Evolutionary conservation across 2,329 filamentous ascomycete species (phyloP), one percentile per base, ranked within the genome.

Genomic region (Xylariales sp.): DNA sequence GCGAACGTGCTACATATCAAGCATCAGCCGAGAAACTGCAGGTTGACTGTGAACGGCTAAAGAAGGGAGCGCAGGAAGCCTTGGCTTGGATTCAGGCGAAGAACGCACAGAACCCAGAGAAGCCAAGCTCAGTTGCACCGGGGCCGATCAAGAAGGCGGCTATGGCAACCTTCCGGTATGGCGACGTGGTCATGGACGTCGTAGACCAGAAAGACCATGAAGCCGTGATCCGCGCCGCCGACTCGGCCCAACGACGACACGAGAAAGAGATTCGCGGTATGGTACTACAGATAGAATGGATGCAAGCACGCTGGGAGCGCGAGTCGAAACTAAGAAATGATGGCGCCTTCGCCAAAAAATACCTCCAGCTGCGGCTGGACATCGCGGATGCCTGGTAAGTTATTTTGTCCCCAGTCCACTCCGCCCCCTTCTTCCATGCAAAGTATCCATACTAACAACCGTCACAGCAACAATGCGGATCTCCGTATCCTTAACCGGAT

Each of bases 341-440:
- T 75, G 87, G 95, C 39, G 92, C 92, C 8, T 97, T 91, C 81
- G 93, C 93, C 71, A 99, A 99, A 85, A 89, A 87, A 72, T 94
- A 93, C 79, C 88, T 97, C 81, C 81, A 90, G 75, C 84, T 93
- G 78, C 90, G 93, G 80, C 88, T 97, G 62, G 89, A 94, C 74
- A 89, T 97, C 75, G 94, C 93, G 75, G 91, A 93, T 76, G 91
- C 93, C 82, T 98, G 94, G 95, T 97, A 90, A 74, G 93, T 90
- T 72, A 67, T 64, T 46, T 18, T 61, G 41, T 65, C 50, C 52
- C 60, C 28, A 46, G 58, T 57, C 55, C 48, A 57, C 60, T 58
- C 45, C 63, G 32, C 60, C 56, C 59, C 34, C 59, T 55, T 56
- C 56, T 52, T 39, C 34, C 39, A 23, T 2, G 23, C 23, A 70